Percentiles rank a stretch among this genome's conserved stretches.
These are phyloP conservation scores for Xylaria sp. DNA, from an alignment of 2,329 filamentous ascomycete genomes.

Conservation along the genomic window DNA sequence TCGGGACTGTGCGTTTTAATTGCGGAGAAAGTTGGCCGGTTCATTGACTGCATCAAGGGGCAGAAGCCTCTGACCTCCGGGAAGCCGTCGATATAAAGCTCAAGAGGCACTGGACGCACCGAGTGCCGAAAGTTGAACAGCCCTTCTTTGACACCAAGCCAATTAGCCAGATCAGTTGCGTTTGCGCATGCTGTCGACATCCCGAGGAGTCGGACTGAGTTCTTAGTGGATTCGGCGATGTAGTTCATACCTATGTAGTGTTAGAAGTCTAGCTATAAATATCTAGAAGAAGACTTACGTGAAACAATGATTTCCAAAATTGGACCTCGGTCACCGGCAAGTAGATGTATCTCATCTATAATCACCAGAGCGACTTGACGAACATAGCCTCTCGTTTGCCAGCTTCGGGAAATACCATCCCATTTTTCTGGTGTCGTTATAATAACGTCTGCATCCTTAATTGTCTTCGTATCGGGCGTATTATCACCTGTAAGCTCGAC, in stretches of 20 bases:
- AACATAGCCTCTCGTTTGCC: slow-evolving; percentile 97
- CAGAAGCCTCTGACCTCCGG: slow-evolving; percentile 95
- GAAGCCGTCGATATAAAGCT: slow-evolving; percentile 97
- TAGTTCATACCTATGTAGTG: slow-evolving; percentile 83
- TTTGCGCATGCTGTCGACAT: slow-evolving; percentile 99
- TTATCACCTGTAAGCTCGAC: slow-evolving; percentile 98
- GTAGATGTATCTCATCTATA: slow-evolving; percentile 96
- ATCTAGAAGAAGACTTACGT: slow-evolving; percentile 46
- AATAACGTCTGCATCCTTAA: slow-evolving; percentile 94
- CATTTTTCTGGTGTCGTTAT: slow-evolving; percentile 99
- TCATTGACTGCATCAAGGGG: slow-evolving; percentile 99
- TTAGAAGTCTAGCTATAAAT: background rate
- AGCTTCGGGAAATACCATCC: slow-evolving; percentile 98
- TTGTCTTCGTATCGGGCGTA: slow-evolving; percentile 94
- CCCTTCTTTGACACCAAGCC: slow-evolving; percentile 94
- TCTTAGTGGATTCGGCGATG: slow-evolving; percentile 92
- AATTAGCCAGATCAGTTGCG: slow-evolving; percentile 90
- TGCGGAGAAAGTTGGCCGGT: slow-evolving; percentile 91
- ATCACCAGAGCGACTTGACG: slow-evolving; percentile 94
- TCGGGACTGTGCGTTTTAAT: slow-evolving; percentile 96
- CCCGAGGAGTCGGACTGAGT: slow-evolving; percentile 86
- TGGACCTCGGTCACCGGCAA: slow-evolving; percentile 95
- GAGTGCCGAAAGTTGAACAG: slow-evolving; percentile 98
- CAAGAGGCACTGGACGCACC: slow-evolving; percentile 91
- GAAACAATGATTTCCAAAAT: slow-evolving; percentile 97